Evolutionary conservation across 495 filamentous ascomycete species (phyloP).

Genomic region (Terfezia claveryi): DNA sequence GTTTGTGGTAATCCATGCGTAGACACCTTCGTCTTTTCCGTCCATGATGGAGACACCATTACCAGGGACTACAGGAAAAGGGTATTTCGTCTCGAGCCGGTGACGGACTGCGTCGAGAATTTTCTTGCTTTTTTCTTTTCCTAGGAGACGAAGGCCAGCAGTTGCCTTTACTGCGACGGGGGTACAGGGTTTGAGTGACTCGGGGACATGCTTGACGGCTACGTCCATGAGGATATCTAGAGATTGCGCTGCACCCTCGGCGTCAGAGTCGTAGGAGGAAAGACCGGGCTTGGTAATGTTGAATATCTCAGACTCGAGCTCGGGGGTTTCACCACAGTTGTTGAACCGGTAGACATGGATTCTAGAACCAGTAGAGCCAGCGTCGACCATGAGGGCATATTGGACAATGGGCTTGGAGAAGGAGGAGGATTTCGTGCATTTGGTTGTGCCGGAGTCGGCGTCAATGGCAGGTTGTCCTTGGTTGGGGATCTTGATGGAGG

Average conservation of each 20-base stretch:
- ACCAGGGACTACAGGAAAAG: slow-evolving; percentile 75
- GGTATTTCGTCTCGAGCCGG: slow-evolving; percentile 71
- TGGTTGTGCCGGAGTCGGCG: slow-evolving; percentile 37
- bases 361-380: slow-evolving; percentile 87
- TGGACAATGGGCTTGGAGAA: slow-evolving; percentile 80
- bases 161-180: slow-evolving; percentile 93
- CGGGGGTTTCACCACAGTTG: slow-evolving; percentile 89
- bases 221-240: slow-evolving; percentile 71
- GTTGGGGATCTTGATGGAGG: neutral
- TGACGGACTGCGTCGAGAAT: slow-evolving; percentile 69
- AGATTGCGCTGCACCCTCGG: slow-evolving; percentile 70
- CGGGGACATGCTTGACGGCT: slow-evolving; percentile 61
- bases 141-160: slow-evolving; percentile 69
- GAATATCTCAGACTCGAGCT: slow-evolving; percentile 79
- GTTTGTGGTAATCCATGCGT: slow-evolving; percentile 97
- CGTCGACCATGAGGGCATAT: slow-evolving; percentile 96
- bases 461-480: slow-evolving; percentile 34
- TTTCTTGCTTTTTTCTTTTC: slow-evolving; percentile 53
- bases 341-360: slow-evolving; percentile 99
- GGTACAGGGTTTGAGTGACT: slow-evolving; percentile 66
- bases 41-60: slow-evolving; percentile 91
- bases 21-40: slow-evolving; percentile 87
- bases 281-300: slow-evolving; percentile 70
- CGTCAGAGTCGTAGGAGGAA: slow-evolving; percentile 64
- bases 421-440: slow-evolving; percentile 62